Conservation (phyloP, 148 eudicot species). For the Cornus kousa region DNA sequence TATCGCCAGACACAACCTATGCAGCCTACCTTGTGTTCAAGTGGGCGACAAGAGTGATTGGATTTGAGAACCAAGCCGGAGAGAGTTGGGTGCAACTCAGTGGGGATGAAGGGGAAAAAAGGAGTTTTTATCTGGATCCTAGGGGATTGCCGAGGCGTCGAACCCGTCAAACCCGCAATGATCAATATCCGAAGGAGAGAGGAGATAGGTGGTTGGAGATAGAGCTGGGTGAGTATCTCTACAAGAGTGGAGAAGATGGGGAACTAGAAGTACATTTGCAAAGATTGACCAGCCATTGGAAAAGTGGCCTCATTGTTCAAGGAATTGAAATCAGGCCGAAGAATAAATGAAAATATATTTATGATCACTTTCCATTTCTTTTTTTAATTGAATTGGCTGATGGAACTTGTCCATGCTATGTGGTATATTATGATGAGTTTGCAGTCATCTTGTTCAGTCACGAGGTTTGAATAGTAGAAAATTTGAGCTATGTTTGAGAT, state of each 20-base stretch:
- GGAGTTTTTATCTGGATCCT: conserved; percentile 25
- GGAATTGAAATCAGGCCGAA: conserved; percentile 17
- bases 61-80: conserved; percentile 33
- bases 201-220: conserved; percentile 71
- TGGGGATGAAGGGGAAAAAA: conserved; percentile 23
- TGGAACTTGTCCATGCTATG: too few species aligned
- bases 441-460: too few species aligned
- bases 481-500: too few species aligned
- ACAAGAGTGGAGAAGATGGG: conserved; percentile 26
- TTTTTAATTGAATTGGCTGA: too few species aligned
- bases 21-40: conserved; percentile 53
- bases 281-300: conserved; percentile 29
- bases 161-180: too few species aligned
- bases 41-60: conserved; percentile 29
- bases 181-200: too few species aligned
- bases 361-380: too few species aligned
- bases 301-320: too few species aligned
- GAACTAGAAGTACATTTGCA: conserved; percentile 39
- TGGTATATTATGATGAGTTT: too few species aligned
- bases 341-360: too few species aligned
- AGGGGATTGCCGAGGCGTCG: conserved; percentile 22
- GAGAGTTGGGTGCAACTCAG: conserved; percentile 25
- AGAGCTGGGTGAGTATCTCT: conserved; percentile 47
- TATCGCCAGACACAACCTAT: too few species aligned
- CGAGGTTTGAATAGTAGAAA: too few species aligned